Evolutionary conservation across 768 basidiomycete genomes (phyloP).

Genomic region (Kwoniella heveanensis): DNA sequence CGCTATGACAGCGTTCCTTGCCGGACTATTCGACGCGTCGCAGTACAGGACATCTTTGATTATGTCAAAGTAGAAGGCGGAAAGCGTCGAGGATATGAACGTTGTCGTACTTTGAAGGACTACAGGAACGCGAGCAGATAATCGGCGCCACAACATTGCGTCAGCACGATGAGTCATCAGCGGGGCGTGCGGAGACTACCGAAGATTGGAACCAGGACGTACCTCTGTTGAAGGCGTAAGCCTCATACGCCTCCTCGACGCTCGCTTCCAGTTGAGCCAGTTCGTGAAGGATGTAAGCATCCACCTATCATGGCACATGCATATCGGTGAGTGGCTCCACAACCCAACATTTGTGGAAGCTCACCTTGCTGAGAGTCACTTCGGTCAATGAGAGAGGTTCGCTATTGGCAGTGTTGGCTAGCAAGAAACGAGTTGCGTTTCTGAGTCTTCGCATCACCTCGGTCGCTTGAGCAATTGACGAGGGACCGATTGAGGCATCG

Average conservation of each 20-base stretch:
- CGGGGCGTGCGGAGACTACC: no score
- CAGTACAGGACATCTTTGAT: constrained; percentile 89
- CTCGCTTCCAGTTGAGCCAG: constrained; percentile 70
- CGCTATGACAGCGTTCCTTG: constrained; percentile 69
- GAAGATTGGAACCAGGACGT: constrained; percentile 6
- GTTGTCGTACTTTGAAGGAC: constrained; percentile 72
- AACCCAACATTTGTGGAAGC: background rate
- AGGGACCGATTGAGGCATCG: constrained; percentile 83
- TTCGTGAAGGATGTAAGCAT: constrained; percentile 84
- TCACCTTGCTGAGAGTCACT: constrained; percentile 32
- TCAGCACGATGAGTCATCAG: constrained; percentile 3
- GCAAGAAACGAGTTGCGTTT: constrained; percentile 80
- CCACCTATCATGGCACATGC: constrained; percentile 61
- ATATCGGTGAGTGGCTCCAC: constrained; percentile 11
- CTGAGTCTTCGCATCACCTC: constrained; percentile 80
- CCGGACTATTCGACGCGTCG: constrained; percentile 60
- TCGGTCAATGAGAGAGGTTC: constrained; percentile 47
- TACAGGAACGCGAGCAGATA: no score
- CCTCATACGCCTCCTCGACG: constrained; percentile 69
- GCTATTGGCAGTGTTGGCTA: constrained; percentile 69
- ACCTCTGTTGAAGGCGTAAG: constrained; percentile 85
- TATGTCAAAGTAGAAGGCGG: constrained; percentile 87
- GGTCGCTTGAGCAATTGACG: constrained; percentile 70
- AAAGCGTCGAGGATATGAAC: constrained; percentile 81
- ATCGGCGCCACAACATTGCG: no score